Evolutionary conservation across 345 rosid genomes (phyloP).

Genomic region (Aethionema arabicum): DNA sequence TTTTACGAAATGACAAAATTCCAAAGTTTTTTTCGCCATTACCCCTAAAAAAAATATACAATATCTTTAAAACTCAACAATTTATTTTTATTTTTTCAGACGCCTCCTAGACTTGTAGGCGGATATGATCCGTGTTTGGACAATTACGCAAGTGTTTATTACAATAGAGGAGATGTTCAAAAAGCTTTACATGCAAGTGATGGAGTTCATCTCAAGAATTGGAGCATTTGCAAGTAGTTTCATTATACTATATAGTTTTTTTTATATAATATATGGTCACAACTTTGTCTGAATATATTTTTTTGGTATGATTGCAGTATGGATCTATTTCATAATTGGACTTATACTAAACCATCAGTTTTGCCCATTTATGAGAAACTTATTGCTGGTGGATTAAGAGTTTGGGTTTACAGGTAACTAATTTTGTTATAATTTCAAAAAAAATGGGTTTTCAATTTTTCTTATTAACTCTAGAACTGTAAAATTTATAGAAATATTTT

Average conservation of each 20-base stretch:
- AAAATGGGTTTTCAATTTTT: too few species aligned
- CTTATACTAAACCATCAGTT: slow-evolving; percentile 54
- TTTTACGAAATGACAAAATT: too few species aligned
- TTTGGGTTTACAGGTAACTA: slow-evolving; percentile 90
- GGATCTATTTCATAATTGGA: slow-evolving; percentile 55
- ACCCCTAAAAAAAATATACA: too few species aligned
- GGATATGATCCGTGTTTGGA: slow-evolving; percentile 96
- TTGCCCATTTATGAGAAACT: slow-evolving; percentile 85
- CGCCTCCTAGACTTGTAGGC: slow-evolving; percentile 80
- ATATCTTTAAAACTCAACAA: background rate
- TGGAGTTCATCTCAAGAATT: slow-evolving; percentile 57
- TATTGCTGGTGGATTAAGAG: slow-evolving; percentile 64
- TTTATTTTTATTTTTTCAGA: slow-evolving; percentile 6
- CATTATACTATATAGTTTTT: background rate
- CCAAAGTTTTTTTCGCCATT: too few species aligned
- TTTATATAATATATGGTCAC: background rate
- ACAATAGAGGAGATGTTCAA: slow-evolving; percentile 88
- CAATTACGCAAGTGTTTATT: slow-evolving; percentile 65
- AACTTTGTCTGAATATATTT: slow-evolving; percentile 10
- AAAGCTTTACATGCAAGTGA: slow-evolving; percentile 79
- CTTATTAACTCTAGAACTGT: too few species aligned
- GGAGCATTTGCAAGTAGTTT: slow-evolving; percentile 95
- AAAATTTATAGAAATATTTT: too few species aligned
- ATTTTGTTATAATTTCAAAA: background rate
- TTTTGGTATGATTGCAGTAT: slow-evolving; percentile 40